phyloP scores from a whole-genome alignment of 2,329 filamentous ascomycete species.

The Colletotrichum phormii region DNA sequence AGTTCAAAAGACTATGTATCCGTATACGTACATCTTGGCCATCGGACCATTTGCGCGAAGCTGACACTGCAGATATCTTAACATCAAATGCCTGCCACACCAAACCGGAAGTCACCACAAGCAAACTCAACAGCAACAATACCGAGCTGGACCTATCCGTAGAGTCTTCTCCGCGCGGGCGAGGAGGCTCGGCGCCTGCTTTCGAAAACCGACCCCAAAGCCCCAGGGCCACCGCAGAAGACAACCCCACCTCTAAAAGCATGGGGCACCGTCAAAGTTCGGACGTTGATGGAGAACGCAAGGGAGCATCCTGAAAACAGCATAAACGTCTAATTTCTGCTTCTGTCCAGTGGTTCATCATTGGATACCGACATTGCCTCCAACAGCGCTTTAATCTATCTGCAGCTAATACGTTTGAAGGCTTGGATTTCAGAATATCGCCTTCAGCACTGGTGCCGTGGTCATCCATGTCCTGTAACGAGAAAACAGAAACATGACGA shows the following conservation, averaged over 20 bases:
- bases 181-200: not conserved
- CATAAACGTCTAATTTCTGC: slow-evolving; percentile 21
- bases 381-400: slow-evolving; percentile 21
- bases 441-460: not conserved
- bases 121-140: not conserved
- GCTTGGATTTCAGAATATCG: not conserved
- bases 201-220: not conserved
- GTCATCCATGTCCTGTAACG: slow-evolving; percentile 6
- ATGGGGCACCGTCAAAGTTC: slow-evolving; percentile 19
- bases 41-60: not conserved
- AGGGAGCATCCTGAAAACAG: slow-evolving; percentile 12
- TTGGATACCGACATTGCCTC: not conserved
- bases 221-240: not conserved
- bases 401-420: slow-evolving; percentile 10
- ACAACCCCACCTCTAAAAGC: slow-evolving; percentile 8
- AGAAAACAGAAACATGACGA: slow-evolving; percentile 12
- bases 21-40: not conserved
- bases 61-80: slow-evolving; percentile 18
- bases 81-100: not conserved
- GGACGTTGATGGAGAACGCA: slow-evolving; percentile 13
- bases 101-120: slow-evolving; percentile 3
- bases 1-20: not conserved
- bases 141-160: too few relatives aligned
- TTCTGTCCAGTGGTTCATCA: not conserved
- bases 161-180: not conserved